phyloP scores from a whole-genome alignment of 2,329 filamentous ascomycete genomes.

The Sporothrix protearum region DNA sequence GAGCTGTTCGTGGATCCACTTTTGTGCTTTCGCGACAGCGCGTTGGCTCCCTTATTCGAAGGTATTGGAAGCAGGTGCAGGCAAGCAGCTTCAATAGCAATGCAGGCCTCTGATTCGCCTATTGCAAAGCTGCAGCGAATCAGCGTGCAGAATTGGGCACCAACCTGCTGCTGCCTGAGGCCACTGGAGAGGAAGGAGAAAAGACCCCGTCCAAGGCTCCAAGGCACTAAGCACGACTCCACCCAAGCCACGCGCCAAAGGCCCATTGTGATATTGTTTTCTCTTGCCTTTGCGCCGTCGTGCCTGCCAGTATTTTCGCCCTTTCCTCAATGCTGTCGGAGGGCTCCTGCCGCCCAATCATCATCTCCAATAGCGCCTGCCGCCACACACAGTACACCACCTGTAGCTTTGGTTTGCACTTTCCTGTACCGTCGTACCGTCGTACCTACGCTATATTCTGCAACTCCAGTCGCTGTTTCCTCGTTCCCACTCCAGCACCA shows the following conservation, averaged over 20 bases:
- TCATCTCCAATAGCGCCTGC: neutral
- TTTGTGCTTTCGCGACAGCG: constrained; percentile 2
- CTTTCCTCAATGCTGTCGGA: neutral
- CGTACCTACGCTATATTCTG: neutral
- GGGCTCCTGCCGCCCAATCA: constrained; percentile 5
- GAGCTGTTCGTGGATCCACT: constrained; percentile 8
- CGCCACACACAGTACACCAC: neutral
- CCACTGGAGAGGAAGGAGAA: neutral
- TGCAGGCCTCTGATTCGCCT: constrained; percentile 15
- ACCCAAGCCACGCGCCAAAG: constrained; percentile 16
- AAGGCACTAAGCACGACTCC: neutral
- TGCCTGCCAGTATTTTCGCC: neutral
- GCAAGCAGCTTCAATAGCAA: constrained; percentile 4
- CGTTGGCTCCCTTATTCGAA: neutral
- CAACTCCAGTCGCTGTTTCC: neutral
- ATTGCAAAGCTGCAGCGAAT: constrained; percentile 1
- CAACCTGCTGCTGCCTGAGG: constrained; percentile 22
- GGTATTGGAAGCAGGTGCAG: constrained; percentile 13
- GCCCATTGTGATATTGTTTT: neutral
- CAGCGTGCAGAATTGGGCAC: constrained; percentile 19
- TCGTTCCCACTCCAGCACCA: neutral
- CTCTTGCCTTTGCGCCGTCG: constrained; percentile 10
- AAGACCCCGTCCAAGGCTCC: too few relatives aligned
- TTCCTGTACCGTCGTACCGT: too few relatives aligned
- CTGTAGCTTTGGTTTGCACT: constrained; percentile 10